Base-by-base conservation (phyloP, 2,329 filamentous ascomycete species). In the Knufia petricola region DNA sequence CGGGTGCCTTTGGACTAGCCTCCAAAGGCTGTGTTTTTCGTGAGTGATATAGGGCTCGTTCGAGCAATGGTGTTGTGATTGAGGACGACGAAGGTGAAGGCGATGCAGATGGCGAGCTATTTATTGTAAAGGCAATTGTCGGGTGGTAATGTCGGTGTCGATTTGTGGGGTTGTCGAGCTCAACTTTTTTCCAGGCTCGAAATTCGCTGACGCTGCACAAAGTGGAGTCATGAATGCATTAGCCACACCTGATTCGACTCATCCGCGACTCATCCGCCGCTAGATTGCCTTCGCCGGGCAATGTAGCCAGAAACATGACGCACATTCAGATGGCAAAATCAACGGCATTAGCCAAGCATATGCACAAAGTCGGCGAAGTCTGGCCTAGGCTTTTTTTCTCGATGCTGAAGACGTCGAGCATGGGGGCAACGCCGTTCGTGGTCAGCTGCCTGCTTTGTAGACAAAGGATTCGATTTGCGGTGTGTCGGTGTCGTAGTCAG, bases 381-480 rank as follows among this genome's bases (percentile, higher is more conserved):
- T n/a, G n/a, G n/a, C 21, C 4, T 43, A 23, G n/a, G 21, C 4
- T n/a, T 28, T 26, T 30, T 43, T 43, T 23, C 20, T 30, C 21
- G 4, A 6, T 21, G 15, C 32, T 6, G 4, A n/a, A 4, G 34
- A 20, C 17, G 34, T n/a, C 15, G 13, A n/a, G 15, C 34, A n/a
- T 20, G 13, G 13, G 4, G 13, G 17, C 13, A 37, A 37, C n/a
- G 38, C 13, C 17, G 17, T 13, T 28, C n/a, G 4, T 4, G 12
- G 3, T 43, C 23, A 43, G 12, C n/a, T 4, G 8, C 12, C 10
- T 19, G 24, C 12, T 43, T 15, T 24, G 32, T 44, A 49, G 21
- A 49, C 26, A 28, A 65, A 63, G 31, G 70, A 56, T 47, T 70
- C 64, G 46, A 68, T 64, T 21, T 61, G 55, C 45, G 67, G 65